phyloP scores from a whole-genome alignment of 75 land plant genomes.

The Sequoia sempervirens region DNA sequence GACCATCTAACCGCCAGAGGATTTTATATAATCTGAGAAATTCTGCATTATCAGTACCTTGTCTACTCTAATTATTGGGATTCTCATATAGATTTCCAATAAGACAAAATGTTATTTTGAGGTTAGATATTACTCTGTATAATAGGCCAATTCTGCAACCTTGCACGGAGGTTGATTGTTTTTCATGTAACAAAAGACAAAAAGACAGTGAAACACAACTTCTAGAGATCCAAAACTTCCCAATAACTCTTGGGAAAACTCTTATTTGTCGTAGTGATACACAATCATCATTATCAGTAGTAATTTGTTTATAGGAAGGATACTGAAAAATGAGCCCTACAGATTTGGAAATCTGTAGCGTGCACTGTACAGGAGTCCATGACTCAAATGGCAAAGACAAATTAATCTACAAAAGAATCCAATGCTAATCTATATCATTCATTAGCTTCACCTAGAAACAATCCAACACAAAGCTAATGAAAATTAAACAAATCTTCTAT shows the following conservation, averaged over 20 bases:
- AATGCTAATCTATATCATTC: background rate
- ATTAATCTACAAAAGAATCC: slow-evolving; percentile 6
- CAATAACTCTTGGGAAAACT: background rate
- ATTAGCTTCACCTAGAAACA: background rate
- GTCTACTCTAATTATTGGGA: background rate
- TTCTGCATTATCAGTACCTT: background rate
- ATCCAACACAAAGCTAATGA: slow-evolving; percentile 1
- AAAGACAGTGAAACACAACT: background rate
- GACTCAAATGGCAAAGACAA: background rate
- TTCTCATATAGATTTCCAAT: background rate
- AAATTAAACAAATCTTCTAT: background rate
- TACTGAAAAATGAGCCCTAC: background rate
- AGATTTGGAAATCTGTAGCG: background rate
- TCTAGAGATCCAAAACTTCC: slow-evolving; percentile 8
- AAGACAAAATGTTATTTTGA: background rate
- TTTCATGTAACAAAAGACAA: background rate
- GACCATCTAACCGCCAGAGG: background rate
- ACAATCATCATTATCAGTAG: background rate
- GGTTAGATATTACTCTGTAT: background rate
- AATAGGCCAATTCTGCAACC: background rate
- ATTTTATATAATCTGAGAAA: background rate
- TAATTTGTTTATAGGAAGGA: background rate
- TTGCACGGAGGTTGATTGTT: background rate
- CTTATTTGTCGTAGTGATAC: slow-evolving; percentile 4
- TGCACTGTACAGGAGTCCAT: slow-evolving; percentile 5